These are phyloP conservation scores for Arachnomyces sp. DNA, from an alignment of 2,329 filamentous ascomycete genomes.

Conservation along the genomic window DNA sequence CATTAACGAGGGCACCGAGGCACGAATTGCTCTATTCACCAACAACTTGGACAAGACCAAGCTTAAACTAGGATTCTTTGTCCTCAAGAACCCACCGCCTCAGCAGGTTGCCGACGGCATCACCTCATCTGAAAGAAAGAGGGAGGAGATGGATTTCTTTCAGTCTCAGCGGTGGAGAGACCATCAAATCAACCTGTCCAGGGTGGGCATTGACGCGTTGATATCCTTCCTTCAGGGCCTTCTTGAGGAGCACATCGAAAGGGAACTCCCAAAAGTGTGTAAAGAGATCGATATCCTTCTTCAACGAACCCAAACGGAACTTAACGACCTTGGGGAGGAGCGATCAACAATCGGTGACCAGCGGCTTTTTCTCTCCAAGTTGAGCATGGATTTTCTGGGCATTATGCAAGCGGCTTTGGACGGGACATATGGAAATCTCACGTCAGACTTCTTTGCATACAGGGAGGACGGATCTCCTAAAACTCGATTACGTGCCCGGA, in stretches of 20 bases:
- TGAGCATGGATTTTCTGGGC: background rate
- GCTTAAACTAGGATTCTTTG: slow-evolving; percentile 7
- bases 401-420: slow-evolving; percentile 5
- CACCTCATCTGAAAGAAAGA: slow-evolving; percentile 2
- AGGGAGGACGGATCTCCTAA: background rate
- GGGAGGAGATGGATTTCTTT: slow-evolving; percentile 13
- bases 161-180: slow-evolving; percentile 6
- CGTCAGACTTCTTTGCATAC: background rate
- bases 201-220: slow-evolving; percentile 16
- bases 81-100: slow-evolving; percentile 7
- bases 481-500: slow-evolving; percentile 13
- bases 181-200: slow-evolving; percentile 11
- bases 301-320: background rate
- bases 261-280: slow-evolving; percentile 14
- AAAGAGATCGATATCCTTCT: slow-evolving; percentile 10
- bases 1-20: slow-evolving; percentile 8
- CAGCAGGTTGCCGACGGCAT: slow-evolving; percentile 1
- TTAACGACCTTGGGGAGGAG: slow-evolving; percentile 5
- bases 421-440: background rate
- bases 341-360: background rate
- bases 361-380: slow-evolving; percentile 4
- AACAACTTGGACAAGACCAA: slow-evolving; percentile 4
- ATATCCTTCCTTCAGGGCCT: slow-evolving; percentile 14
- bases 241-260: slow-evolving; percentile 16
- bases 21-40: background rate